phyloP scores from a whole-genome alignment of 768 basidiomycete genomes.

The Tubosaeta brunneosetosa region DNA sequence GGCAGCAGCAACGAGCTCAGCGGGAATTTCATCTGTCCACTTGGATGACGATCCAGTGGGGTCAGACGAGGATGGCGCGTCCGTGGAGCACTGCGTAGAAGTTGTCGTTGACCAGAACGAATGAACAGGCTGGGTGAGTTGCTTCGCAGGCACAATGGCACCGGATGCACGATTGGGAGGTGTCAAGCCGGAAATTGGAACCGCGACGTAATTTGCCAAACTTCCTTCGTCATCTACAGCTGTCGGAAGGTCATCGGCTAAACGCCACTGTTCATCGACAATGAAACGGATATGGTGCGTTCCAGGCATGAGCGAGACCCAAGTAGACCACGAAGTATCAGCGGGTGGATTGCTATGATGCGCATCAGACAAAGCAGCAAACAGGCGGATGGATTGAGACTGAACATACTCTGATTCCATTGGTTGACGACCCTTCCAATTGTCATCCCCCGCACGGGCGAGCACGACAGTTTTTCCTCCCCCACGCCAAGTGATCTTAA shows the following conservation, averaged over 20 bases:
- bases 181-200: constrained; percentile 31
- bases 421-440: constrained; percentile 64
- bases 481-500: constrained; percentile 63
- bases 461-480: constrained; percentile 61
- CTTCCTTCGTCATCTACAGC: constrained; percentile 94
- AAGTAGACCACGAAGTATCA: constrained; percentile 34
- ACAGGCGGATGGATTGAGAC: constrained; percentile 1
- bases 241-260: constrained; percentile 73
- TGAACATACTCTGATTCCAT: constrained; percentile 62
- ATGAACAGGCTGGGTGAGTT: constrained; percentile 26
- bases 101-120: constrained; percentile 43
- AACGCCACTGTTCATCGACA: constrained; percentile 84
- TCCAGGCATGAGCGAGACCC: constrained; percentile 68
- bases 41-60: constrained; percentile 29
- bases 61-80: constrained; percentile 23
- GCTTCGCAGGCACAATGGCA: constrained; percentile 31
- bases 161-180: constrained; percentile 31
- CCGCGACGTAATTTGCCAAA: constrained; percentile 87
- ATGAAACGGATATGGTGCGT: constrained; percentile 94
- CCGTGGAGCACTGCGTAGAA: constrained; percentile 30
- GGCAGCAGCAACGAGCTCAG: constrained; percentile 73
- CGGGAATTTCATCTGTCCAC: constrained; percentile 82
- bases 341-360: constrained; percentile 27
- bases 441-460: constrained; percentile 67
- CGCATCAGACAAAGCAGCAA: constrained; percentile 14